Base-by-base conservation (phyloP, 805 yeast genomes). In the Ogataea paradorogensis region DNA sequence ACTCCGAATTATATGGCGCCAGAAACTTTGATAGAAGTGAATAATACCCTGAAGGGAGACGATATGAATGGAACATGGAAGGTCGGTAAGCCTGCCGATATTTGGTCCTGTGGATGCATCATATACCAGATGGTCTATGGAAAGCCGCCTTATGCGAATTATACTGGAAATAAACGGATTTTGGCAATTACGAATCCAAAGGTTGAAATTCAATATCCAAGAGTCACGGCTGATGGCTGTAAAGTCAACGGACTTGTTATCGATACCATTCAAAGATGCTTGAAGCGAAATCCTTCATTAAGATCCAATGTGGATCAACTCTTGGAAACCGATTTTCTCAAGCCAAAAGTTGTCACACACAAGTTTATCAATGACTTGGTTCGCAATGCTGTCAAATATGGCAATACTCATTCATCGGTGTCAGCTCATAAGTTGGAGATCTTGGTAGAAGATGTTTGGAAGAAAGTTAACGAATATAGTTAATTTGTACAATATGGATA, bases 1-100 rank as follows among this genome's bases (percentile, higher is more conserved):
- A 91, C 99, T 0, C 96, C 96, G 2, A 88, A 85, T 59, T 93
- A 91, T 60, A 93, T 91, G 98, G 96, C 99, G 0, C 99, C 99
- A 0, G 99, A 91, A 61, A 86, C 97, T 0, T 65, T 91, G 43
- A 71, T 83, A 31, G 95, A 84, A 60, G 77, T 70, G 44, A 70
- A 67, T 36, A 46, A 49, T 22, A 48, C 55, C 10, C 16, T 65
- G 21, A 43, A 34, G 23, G 49, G 51, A 5, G 77, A 49, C 30
- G 38, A 43, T 30, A 15, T 40, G 9, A 47, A 45, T 55, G 40
- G 65, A 42, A 63, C 77, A 26, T 66, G 82, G 91, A 85, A 78
- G 60, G 95, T 90, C 9, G 97, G 98, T 1, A 83, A 82, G 53
- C 96, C 98, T 0, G 84, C 97, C 2, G 99, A 93, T 65, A 81